phyloP scores from a whole-genome alignment of 2,329 filamentous ascomycete species.

The Arthrobotrys iridis region DNA sequence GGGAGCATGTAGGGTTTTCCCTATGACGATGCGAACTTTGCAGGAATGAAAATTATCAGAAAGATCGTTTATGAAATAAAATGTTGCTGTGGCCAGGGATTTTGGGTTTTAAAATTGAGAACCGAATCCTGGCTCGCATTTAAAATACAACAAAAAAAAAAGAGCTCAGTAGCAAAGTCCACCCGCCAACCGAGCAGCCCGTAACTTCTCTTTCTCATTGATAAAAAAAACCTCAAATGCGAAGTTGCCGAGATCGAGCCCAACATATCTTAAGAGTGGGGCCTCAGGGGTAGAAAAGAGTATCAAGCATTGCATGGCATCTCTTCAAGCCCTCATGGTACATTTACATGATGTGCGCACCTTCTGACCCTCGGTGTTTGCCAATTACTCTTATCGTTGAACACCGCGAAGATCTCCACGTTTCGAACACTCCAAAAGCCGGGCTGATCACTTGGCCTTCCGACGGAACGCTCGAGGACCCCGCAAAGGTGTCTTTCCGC shows the following conservation, averaged over 20 bases:
- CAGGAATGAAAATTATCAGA: too few species aligned
- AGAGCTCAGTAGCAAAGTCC: too few species aligned
- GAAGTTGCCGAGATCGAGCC: neutral
- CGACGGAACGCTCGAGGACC: constrained; percentile 1
- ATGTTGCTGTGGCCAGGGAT: too few species aligned
- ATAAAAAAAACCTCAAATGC: too few species aligned
- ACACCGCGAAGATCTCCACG: constrained; percentile 13
- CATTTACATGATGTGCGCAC: neutral
- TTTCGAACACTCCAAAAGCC: constrained; percentile 15
- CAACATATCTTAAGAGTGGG: too few species aligned
- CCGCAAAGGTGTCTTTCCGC: neutral
- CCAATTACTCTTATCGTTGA: constrained; percentile 32
- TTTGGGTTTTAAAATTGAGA: too few species aligned
- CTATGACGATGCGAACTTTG: neutral
- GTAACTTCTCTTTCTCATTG: too few species aligned
- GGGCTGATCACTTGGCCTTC: constrained; percentile 48
- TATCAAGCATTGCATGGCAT: constrained; percentile 13
- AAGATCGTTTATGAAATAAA: too few species aligned
- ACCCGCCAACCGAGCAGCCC: too few species aligned
- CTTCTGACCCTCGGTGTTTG: constrained; percentile 20
- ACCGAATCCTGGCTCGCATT: too few species aligned
- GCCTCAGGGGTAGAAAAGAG: neutral
- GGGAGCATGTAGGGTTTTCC: neutral
- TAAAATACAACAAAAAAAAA: too few species aligned
- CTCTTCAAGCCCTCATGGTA: neutral